Evolutionary conservation across 345 rosid species (phyloP).

Genomic region (Cardamine resedifolia): DNA sequence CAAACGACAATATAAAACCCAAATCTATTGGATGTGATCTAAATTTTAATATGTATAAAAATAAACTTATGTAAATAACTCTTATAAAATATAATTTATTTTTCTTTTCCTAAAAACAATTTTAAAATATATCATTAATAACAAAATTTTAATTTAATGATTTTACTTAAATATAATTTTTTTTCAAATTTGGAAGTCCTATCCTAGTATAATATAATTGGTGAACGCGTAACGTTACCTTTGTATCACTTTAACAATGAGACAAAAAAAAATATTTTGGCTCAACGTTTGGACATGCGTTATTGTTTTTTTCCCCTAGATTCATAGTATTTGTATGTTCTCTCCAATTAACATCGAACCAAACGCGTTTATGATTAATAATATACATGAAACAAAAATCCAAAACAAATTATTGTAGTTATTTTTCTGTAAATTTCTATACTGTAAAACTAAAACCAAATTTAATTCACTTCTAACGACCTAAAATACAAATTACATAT

Average conservation of each 20-base stretch:
- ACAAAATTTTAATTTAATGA: no score
- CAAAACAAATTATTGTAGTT: conserved; percentile 1
- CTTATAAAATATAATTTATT: no score
- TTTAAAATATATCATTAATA: no score
- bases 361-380: background rate
- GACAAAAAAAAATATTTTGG: background rate
- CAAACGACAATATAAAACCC: no score
- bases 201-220: no score
- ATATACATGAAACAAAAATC: background rate
- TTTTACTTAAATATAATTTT: no score
- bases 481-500: conserved; percentile 5
- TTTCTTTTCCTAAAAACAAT: no score
- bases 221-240: no score
- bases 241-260: background rate
- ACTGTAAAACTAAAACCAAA: background rate
- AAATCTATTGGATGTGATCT: no score
- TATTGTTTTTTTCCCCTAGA: background rate
- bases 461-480: background rate
- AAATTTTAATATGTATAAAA: no score
- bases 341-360: background rate
- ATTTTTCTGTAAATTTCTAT: background rate
- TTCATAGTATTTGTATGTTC: background rate
- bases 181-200: no score
- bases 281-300: background rate
- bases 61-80: no score